These are phyloP conservation scores for Pichia sp. DNA, from an alignment of 1,139 yeast species.

Conservation along the genomic window DNA sequence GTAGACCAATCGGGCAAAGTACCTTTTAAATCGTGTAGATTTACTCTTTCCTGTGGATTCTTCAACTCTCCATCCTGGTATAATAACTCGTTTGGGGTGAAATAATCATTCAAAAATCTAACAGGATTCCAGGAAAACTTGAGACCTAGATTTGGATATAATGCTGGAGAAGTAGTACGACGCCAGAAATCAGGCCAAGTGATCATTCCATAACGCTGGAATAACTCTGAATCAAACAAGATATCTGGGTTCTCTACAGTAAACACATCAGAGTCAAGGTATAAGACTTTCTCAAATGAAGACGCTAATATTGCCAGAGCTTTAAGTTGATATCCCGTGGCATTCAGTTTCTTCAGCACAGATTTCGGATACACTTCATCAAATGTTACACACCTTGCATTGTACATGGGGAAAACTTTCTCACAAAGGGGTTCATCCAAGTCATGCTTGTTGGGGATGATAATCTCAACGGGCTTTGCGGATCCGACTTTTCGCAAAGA, in stretches of 20 bases:
- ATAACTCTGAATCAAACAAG: slow-evolving; percentile 39
- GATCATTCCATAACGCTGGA: slow-evolving; percentile 36
- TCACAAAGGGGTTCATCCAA: slow-evolving; percentile 47
- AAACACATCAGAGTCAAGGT: slow-evolving; percentile 64
- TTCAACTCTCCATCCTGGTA: slow-evolving; percentile 8
- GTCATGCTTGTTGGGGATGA: slow-evolving; percentile 48
- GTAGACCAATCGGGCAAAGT: slow-evolving; percentile 58
- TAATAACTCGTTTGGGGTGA: slow-evolving; percentile 15
- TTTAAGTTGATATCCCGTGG: slow-evolving; percentile 59
- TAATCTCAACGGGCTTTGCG: slow-evolving; percentile 52
- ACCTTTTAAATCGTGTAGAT: slow-evolving; percentile 50
- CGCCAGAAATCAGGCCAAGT: slow-evolving; percentile 76
- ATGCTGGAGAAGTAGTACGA: slow-evolving; percentile 56
- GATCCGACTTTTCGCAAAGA: slow-evolving; percentile 50
- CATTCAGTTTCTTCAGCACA: slow-evolving; percentile 23
- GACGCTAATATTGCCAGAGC: slow-evolving; percentile 59
- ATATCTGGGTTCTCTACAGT: slow-evolving; percentile 55
- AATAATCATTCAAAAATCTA: slow-evolving; percentile 30
- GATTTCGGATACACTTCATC: slow-evolving; percentile 25
- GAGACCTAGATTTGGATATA: slow-evolving; percentile 50
- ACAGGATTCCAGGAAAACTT: slow-evolving; percentile 29
- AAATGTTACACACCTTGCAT: slow-evolving; percentile 40
- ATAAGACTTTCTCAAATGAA: slow-evolving; percentile 52
- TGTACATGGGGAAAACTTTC: slow-evolving; percentile 38
- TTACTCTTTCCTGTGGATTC: slow-evolving; percentile 22